These are phyloP conservation scores for Tylopilus felleus DNA, from an alignment of 768 basidiomycete species.

Conservation along the genomic window DNA sequence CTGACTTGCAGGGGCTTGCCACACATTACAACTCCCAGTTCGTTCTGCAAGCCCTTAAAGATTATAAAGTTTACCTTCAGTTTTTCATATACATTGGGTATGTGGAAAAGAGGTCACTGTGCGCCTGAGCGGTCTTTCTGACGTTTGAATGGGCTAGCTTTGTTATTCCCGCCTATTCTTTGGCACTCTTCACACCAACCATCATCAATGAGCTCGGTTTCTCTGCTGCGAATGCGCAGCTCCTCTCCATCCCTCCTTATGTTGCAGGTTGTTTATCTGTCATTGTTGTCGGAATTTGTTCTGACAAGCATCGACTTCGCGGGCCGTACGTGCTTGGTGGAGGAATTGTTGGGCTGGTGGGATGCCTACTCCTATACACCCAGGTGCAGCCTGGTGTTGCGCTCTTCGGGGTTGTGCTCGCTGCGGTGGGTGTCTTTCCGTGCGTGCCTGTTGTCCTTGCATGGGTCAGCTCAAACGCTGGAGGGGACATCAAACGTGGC, in stretches of 20 bases:
- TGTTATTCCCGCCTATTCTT: constrained; percentile 42
- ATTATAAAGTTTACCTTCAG: constrained; percentile 38
- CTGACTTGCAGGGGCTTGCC: constrained; percentile 41
- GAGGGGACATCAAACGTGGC: constrained; percentile 50
- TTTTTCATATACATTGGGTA: constrained; percentile 40
- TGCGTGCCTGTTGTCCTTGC: constrained; percentile 42
- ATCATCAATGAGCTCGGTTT: constrained; percentile 48
- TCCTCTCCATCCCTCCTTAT: constrained; percentile 47
- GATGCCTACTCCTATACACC: constrained; percentile 46
- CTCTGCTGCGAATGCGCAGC: constrained; percentile 45
- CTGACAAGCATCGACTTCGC: constrained; percentile 40
- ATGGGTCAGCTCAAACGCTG: constrained; percentile 53
- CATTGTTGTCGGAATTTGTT: constrained; percentile 36
- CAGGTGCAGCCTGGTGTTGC: constrained; percentile 11
- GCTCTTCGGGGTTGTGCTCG: constrained; percentile 46
- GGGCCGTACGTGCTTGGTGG: constrained; percentile 48
- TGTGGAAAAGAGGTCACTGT: neutral
- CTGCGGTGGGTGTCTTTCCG: constrained; percentile 49
- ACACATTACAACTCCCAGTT: constrained; percentile 44
- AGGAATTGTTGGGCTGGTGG: constrained; percentile 40
- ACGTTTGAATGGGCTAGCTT: constrained; percentile 24
- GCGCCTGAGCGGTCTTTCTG: neutral
- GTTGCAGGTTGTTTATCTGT: constrained; percentile 40
- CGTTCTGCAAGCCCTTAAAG: constrained; percentile 45
- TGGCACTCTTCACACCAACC: constrained; percentile 47